phyloP scores from a whole-genome alignment of 495 filamentous ascomycete species.

The Oidiodendron maius region DNA sequence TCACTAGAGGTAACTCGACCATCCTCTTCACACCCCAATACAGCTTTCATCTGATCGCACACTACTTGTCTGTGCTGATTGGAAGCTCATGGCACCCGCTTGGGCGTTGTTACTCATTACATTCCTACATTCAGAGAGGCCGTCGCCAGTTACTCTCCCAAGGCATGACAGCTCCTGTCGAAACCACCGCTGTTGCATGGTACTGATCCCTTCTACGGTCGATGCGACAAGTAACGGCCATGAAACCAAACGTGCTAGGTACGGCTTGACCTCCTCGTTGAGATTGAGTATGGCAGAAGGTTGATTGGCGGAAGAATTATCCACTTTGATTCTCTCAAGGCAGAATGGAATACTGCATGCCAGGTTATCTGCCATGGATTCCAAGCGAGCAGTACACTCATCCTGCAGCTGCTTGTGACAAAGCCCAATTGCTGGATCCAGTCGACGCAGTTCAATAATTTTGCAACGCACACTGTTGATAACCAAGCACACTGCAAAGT shows the following conservation, averaged over 20 bases:
- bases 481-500: constrained; percentile 19
- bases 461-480: constrained; percentile 19
- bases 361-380: constrained; percentile 5
- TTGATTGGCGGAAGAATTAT: not conserved
- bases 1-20: too few relatives aligned
- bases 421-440: not conserved
- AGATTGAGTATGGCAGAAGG: not conserved
- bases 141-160: constrained; percentile 6
- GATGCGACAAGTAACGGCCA: constrained; percentile 11
- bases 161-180: constrained; percentile 2
- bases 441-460: constrained; percentile 9
- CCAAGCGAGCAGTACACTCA: not conserved
- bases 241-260: not conserved
- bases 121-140: constrained; percentile 6
- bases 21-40: too few relatives aligned
- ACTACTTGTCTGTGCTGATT: too few relatives aligned
- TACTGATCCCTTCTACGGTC: not conserved
- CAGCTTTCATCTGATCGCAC: too few relatives aligned
- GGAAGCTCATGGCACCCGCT: too few relatives aligned
- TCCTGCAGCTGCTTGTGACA: not conserved
- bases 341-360: constrained; percentile 11
- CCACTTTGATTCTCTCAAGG: constrained; percentile 8
- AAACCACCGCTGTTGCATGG: constrained; percentile 7
- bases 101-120: too few relatives aligned
- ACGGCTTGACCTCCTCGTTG: constrained; percentile 10